Conservation (phyloP, 75 land plant genomes). For the Ceratopteris richardii region DNA sequence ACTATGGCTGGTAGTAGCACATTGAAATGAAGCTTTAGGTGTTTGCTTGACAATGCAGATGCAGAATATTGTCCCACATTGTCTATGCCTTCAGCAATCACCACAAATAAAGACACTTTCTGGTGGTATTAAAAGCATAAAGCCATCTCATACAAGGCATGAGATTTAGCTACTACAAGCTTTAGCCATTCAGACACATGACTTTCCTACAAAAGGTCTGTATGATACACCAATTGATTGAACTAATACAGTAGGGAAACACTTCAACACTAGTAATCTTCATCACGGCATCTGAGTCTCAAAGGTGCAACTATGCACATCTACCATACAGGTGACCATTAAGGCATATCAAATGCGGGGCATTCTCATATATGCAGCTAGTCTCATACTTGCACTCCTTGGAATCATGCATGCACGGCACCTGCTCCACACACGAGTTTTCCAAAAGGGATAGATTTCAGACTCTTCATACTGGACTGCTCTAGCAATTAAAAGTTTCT, state of each 20-base stretch:
- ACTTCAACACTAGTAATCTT: no score
- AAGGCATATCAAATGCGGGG: conserved; percentile 88
- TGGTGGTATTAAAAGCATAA: no score
- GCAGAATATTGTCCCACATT: no score
- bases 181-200: no score
- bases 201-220: no score
- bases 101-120: no score
- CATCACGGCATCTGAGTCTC: conserved; percentile 63
- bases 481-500: conserved; percentile 55
- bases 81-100: no score
- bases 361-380: conserved; percentile 70
- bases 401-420: conserved; percentile 76
- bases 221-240: no score
- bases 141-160: no score
- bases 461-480: conserved; percentile 46
- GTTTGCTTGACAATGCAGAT: conserved; percentile 85
- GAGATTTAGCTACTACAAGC: no score
- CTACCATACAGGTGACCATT: conserved; percentile 86
- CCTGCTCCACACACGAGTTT: conserved; percentile 79
- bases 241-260: no score
- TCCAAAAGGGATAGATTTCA: conserved; percentile 80
- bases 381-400: conserved; percentile 53
- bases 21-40: conserved; percentile 86
- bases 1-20: conserved; percentile 80
- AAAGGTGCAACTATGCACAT: conserved; percentile 73